A percentile compares a stretch with the other conserved stretches of the same genome.
Evolutionary conservation across 495 filamentous ascomycete species (phyloP).

Genomic region (Chaetomium cochliodes): DNA sequence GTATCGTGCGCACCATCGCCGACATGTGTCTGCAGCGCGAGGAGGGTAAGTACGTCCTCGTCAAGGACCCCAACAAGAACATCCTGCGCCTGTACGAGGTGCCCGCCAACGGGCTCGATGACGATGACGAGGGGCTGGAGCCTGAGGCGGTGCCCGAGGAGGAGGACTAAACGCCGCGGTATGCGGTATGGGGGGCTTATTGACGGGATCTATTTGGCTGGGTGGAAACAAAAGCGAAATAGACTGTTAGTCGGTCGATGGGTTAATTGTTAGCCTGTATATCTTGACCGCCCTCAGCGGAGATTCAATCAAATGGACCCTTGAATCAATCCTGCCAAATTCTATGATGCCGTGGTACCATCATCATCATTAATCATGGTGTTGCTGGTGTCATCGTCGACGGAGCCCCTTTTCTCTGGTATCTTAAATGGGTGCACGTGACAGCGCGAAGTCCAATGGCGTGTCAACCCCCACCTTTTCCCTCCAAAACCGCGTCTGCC

Average conservation of each 20-base stretch:
- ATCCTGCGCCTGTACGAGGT: constrained; percentile 91
- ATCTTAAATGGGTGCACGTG: constrained; percentile 13
- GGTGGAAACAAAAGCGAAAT: constrained; percentile 4
- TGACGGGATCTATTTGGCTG: neutral
- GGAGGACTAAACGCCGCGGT: neutral
- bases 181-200: neutral
- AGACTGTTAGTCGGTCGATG: constrained; percentile 5
- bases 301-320: neutral
- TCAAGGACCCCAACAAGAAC: constrained; percentile 93
- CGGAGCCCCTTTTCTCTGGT: neutral
- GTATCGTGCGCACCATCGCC: constrained; percentile 94
- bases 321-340: neutral
- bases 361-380: no score
- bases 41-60: constrained; percentile 69
- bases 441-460: constrained; percentile 19
- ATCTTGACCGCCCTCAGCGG: neutral
- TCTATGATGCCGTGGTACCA: no score
- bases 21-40: constrained; percentile 78
- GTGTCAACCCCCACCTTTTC: constrained; percentile 17
- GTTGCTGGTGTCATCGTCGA: neutral
- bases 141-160: constrained; percentile 36
- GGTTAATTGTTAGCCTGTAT: neutral
- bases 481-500: constrained; percentile 8
- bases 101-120: constrained; percentile 80
- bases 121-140: constrained; percentile 45